Conservation (phyloP, 2,329 filamentous ascomycete species). For the Phialophora expanda region DNA sequence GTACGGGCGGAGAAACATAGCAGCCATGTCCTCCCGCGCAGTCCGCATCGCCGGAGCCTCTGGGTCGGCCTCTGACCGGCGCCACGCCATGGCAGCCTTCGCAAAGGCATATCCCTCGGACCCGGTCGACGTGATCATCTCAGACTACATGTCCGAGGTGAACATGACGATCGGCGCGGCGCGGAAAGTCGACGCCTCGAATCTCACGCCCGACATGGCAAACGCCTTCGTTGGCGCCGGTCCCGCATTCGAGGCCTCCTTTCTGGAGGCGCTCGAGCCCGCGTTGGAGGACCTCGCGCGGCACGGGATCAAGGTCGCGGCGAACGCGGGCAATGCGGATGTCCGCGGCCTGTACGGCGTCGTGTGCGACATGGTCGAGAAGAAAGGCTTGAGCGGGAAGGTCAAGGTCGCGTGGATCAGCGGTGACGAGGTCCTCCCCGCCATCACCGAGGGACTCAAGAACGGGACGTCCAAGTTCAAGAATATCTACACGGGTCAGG, state of each 20-base stretch:
- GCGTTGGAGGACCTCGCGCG: conserved; percentile 49
- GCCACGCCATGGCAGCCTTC: conserved; percentile 53
- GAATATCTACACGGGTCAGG: conserved; percentile 49
- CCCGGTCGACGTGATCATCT: conserved; percentile 54
- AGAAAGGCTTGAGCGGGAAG: conserved; percentile 44
- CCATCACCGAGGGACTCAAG: conserved; percentile 43
- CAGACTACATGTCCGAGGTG: conserved; percentile 56
- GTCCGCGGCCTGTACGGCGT: conserved; percentile 49
- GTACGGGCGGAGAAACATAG: not conserved
- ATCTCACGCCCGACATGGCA: conserved; percentile 23
- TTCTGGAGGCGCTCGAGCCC: conserved; percentile 56
- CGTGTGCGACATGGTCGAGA: conserved; percentile 46
- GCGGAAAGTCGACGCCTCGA: conserved; percentile 45
- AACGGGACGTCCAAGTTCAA: conserved; percentile 47
- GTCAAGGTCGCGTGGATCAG: conserved; percentile 57
- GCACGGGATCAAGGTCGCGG: conserved; percentile 51
- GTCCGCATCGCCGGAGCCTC: conserved; percentile 45
- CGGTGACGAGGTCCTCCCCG: conserved; percentile 53
- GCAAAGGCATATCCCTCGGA: conserved; percentile 51
- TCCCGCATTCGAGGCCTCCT: conserved; percentile 58
- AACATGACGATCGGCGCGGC: conserved; percentile 57
- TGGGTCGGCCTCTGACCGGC: conserved; percentile 53
- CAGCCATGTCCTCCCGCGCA: conserved; percentile 27
- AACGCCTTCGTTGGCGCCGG: conserved; percentile 33
- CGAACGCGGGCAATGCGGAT: conserved; percentile 53